phyloP scores from a whole-genome alignment of 768 basidiomycete species.

The Mycena rebaudengoi region DNA sequence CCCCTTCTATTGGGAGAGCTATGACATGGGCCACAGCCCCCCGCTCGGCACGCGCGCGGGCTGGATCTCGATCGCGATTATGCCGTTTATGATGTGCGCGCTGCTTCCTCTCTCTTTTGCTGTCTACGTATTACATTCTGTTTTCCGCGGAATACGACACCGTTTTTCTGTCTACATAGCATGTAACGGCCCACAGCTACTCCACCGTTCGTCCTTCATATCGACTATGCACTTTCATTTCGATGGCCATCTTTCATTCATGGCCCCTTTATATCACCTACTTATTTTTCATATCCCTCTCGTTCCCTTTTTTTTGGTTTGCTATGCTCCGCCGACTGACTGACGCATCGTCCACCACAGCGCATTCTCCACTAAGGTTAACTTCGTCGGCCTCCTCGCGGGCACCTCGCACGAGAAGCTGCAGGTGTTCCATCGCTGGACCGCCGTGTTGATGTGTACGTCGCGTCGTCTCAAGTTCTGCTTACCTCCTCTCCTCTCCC shows the following conservation, averaged over 20 bases:
- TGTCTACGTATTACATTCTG: too few relatives aligned
- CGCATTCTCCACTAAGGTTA: conserved; percentile 44
- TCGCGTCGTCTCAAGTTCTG: too few relatives aligned
- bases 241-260: too few relatives aligned
- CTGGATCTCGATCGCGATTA: conserved; percentile 43
- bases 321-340: not conserved
- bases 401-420: conserved; percentile 44
- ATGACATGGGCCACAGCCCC: conserved; percentile 37
- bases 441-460: conserved; percentile 42
- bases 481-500: too few relatives aligned
- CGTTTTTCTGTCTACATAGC: too few relatives aligned
- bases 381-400: conserved; percentile 38
- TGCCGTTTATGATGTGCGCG: conserved; percentile 44
- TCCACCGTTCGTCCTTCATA: too few relatives aligned
- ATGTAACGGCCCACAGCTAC: too few relatives aligned
- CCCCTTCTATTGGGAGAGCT: conserved; percentile 39
- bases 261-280: too few relatives aligned
- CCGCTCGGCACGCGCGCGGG: conserved; percentile 39
- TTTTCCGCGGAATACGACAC: too few relatives aligned
- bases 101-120: not conserved
- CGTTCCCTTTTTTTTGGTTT: too few relatives aligned
- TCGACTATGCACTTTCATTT: too few relatives aligned
- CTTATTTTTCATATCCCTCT: too few relatives aligned
- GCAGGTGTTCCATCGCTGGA: conserved; percentile 46
- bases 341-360: conserved; percentile 16